Conservation (phyloP, 768 basidiomycete species). For the Lentinus brumalis region DNA sequence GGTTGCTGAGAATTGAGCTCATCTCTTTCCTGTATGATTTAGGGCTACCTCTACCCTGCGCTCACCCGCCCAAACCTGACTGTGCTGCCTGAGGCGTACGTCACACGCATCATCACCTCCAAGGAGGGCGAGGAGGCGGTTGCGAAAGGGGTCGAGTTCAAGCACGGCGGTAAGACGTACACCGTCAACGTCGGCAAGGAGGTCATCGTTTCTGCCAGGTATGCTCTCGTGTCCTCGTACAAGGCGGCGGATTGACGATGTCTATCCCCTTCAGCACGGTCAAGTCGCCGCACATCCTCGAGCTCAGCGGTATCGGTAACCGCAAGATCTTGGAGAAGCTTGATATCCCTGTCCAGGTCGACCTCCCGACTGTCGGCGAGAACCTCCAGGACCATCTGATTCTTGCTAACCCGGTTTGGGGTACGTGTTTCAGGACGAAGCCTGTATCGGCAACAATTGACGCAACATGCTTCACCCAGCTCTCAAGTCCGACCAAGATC, state of each 20-base stretch:
- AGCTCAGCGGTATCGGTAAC: constrained; percentile 52
- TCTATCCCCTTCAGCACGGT: constrained; percentile 37
- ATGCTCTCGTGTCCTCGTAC: constrained; percentile 1
- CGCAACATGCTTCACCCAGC: too few relatives aligned
- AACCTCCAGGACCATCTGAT: constrained; percentile 48
- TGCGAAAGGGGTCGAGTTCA: constrained; percentile 43
- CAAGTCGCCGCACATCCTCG: constrained; percentile 49
- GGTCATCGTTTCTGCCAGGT: constrained; percentile 44
- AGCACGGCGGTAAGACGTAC: constrained; percentile 26
- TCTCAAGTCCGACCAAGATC: not conserved
- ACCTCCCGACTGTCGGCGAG: constrained; percentile 50
- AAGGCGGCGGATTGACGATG: not conserved
- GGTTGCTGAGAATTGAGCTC: too few relatives aligned
- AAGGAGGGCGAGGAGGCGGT: constrained; percentile 8
- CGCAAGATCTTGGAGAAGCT: constrained; percentile 32
- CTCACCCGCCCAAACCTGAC: constrained; percentile 30
- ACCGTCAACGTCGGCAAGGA: constrained; percentile 41
- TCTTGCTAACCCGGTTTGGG: constrained; percentile 16
- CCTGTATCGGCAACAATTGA: too few relatives aligned
- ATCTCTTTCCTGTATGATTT: not conserved
- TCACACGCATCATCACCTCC: constrained; percentile 6
- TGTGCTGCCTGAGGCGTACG: constrained; percentile 30
- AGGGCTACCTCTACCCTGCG: constrained; percentile 24
- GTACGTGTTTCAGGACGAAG: too few relatives aligned
- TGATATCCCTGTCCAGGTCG: constrained; percentile 38